Conservation (phyloP, 2,329 filamentous ascomycete species). For the Ascochyta rabiei region DNA sequence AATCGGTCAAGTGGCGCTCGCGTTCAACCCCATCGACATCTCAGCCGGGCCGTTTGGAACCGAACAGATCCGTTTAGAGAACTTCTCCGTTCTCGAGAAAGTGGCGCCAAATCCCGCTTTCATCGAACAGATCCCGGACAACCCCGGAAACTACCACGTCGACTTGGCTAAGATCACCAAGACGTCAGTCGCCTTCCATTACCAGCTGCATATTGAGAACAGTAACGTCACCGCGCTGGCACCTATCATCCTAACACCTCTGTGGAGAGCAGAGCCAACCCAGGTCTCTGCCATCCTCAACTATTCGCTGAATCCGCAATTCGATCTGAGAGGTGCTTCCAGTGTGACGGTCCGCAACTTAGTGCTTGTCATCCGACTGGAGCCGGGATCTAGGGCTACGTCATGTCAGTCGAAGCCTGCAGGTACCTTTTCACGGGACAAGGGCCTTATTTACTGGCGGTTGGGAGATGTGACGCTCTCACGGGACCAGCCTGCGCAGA, state of each 20-base stretch:
- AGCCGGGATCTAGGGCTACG: conserved; percentile 64
- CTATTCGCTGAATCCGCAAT: conserved; percentile 81
- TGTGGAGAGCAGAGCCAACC: conserved; percentile 82
- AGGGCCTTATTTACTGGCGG: conserved; percentile 79
- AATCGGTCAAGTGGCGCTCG: conserved; percentile 86
- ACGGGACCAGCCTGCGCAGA: conserved; percentile 65
- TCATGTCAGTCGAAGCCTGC: conserved; percentile 78
- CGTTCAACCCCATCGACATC: conserved; percentile 69
- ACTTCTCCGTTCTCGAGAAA: conserved; percentile 85
- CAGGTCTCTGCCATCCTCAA: conserved; percentile 86
- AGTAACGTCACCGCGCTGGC: conserved; percentile 63
- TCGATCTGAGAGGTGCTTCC: conserved; percentile 48
- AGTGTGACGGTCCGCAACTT: conserved; percentile 74
- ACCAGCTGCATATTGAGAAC: conserved; percentile 76
- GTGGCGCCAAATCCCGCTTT: conserved; percentile 94
- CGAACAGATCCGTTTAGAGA: conserved; percentile 81
- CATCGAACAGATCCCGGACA: conserved; percentile 71
- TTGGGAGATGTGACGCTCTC: conserved; percentile 73
- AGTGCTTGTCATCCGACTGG: conserved; percentile 73
- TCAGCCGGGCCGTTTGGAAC: conserved; percentile 49
- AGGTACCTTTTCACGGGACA: conserved; percentile 79
- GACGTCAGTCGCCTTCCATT: conserved; percentile 86
- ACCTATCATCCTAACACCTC: conserved; percentile 74
- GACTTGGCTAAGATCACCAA: conserved; percentile 73
- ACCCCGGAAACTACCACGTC: conserved; percentile 79